These are phyloP conservation scores for Scedosporium dehoogii DNA, from an alignment of 2,329 filamentous ascomycete species.

Conservation along the genomic window DNA sequence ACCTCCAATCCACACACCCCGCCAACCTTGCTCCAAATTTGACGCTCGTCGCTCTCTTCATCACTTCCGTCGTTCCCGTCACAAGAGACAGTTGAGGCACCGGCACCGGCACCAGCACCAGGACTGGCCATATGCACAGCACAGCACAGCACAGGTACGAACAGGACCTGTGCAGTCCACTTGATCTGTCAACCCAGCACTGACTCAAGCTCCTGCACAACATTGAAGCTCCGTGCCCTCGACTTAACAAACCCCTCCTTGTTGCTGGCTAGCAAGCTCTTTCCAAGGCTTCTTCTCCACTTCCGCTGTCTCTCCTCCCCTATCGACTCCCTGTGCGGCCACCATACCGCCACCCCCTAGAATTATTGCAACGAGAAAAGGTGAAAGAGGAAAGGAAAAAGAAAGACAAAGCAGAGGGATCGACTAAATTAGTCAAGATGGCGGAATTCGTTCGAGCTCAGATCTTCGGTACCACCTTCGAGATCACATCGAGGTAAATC, in stretches of 20 bases:
- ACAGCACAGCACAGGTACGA: not conserved
- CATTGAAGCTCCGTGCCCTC: not conserved
- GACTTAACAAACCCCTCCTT: not conserved
- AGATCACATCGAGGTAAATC: slow-evolving; percentile 90
- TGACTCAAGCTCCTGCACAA: not conserved
- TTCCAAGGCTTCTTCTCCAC: not conserved
- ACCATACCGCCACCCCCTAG: not conserved
- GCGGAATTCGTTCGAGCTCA: slow-evolving; percentile 98
- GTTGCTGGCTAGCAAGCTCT: not conserved
- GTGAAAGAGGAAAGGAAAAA: not conserved
- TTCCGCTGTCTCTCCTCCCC: not conserved
- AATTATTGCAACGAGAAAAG: not conserved
- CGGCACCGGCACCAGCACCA: too few relatives aligned
- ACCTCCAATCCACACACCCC: not conserved
- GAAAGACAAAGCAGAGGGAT: not conserved
- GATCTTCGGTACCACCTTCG: slow-evolving; percentile 98
- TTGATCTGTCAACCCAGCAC: not conserved
- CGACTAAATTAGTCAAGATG: slow-evolving; percentile 56
- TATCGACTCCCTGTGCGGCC: not conserved
- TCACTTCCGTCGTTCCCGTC: too few relatives aligned
- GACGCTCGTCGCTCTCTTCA: not conserved
- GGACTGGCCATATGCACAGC: too few relatives aligned
- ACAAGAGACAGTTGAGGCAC: too few relatives aligned
- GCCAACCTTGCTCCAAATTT: not conserved
- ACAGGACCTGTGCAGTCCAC: not conserved